phyloP scores from a whole-genome alignment of 1,139 yeast species.

The Geotrichum klebahnii region DNA sequence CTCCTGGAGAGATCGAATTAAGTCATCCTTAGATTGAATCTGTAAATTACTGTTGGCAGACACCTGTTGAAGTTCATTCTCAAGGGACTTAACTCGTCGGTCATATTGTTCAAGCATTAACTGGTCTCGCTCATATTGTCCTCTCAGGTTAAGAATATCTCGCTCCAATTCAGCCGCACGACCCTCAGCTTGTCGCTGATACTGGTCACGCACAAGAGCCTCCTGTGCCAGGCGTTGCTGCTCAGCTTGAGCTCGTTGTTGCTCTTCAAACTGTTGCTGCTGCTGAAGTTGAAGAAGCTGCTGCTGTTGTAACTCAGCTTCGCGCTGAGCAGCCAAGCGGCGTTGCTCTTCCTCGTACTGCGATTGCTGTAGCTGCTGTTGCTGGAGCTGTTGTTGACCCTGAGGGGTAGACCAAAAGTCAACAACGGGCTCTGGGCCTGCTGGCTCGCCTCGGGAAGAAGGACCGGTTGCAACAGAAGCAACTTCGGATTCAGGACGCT shows the following conservation, averaged over 20 bases:
- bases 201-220: constrained; percentile 62
- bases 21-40: constrained; percentile 72
- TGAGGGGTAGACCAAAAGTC: constrained; percentile 49
- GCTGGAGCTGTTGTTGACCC: constrained; percentile 35
- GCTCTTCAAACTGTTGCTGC: constrained; percentile 66
- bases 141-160: constrained; percentile 68
- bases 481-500: constrained; percentile 41
- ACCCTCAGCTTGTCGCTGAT: constrained; percentile 73
- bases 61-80: constrained; percentile 61
- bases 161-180: constrained; percentile 78
- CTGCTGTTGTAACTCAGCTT: constrained; percentile 46
- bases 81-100: constrained; percentile 75
- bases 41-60: constrained; percentile 70
- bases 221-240: constrained; percentile 77
- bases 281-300: constrained; percentile 52
- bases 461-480: constrained; percentile 40
- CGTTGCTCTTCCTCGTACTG: constrained; percentile 51
- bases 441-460: constrained; percentile 36
- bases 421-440: constrained; percentile 37
- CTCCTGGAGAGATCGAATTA: constrained; percentile 63
- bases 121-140: constrained; percentile 86
- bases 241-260: constrained; percentile 61
- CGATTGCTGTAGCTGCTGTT: constrained; percentile 43
- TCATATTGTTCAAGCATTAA: constrained; percentile 82
- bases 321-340: constrained; percentile 49